Base-by-base conservation (phyloP, 106 monocot species). In the Alisma plantagoaquatica region DNA sequence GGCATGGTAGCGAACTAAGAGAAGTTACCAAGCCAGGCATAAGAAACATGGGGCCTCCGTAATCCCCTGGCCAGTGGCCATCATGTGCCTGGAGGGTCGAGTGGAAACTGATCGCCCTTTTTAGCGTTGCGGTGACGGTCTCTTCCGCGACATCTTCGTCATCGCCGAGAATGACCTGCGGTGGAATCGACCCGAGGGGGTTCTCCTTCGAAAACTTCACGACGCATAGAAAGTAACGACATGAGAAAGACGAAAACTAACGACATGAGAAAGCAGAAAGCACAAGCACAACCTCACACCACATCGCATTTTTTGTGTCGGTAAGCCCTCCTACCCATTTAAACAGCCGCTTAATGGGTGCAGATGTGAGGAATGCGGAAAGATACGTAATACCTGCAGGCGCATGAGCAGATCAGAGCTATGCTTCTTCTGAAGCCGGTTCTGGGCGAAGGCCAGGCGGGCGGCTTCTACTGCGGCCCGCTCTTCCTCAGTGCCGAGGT, bases 61-160 rank as follows among this genome's bases (percentile, higher is more conserved):
- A 82, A 49, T 88, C 87, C 23, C 82, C 87, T 5, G 87, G 66
- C 87, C 87, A 88, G 53, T 82, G 82, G 19, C 87, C 87, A 67
- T 88, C 87, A 28, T 83, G 82, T 18, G 75, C 72, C 62, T 88
- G 87, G 17, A 88, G 59, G 32, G 78, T 76, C n/a, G 87, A 88
- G 58, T 47, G 57, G 43, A 66, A 54, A 30, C 41, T 64, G 43
- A 88, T 51, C 14, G 75, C 75, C 48, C 70, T 69, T 57, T 66
- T 75, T 29, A 89, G 49, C 7, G 76, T 53, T 1, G 56, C 61
- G 10, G 52, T 33, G 18, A 83, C 78, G 15, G 54, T 73, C 56
- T 82, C 79, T 30, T 82, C 79, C 6, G 82, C 72, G 15, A 79
- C 70, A 27, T 69, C 60, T 29, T 82, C 82, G 23, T 76, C 53